phyloP scores from a whole-genome alignment of 225 moss, liverwort and hornwort species.

The Bryoerythrophyllum caledonicum region DNA sequence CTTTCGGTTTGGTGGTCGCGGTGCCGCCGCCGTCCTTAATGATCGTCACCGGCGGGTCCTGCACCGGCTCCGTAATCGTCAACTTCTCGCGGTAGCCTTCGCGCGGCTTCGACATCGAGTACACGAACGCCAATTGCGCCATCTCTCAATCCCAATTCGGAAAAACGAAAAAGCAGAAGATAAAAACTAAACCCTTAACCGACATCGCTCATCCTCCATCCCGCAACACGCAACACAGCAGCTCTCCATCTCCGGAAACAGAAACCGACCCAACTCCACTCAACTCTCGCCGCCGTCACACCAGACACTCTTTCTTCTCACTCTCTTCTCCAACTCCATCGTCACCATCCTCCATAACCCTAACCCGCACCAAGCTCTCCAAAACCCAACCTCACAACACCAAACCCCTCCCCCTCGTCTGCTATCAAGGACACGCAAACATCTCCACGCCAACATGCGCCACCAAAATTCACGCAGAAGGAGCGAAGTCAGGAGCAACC shows the following conservation, averaged over 20 bases:
- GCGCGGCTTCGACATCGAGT: slow-evolving; percentile 39
- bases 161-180: no score
- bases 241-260: not conserved
- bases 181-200: not conserved
- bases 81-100: slow-evolving; percentile 31
- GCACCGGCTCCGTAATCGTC: slow-evolving; percentile 36
- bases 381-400: slow-evolving; percentile 8
- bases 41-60: slow-evolving; percentile 22
- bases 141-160: not conserved
- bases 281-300: slow-evolving; percentile 1
- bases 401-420: not conserved
- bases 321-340: slow-evolving; percentile 45
- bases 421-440: no score
- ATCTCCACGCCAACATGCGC: not conserved
- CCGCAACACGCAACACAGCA: not conserved
- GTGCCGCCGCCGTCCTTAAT: slow-evolving; percentile 20
- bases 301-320: slow-evolving; percentile 24
- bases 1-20: slow-evolving; percentile 25
- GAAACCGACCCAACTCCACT: no score
- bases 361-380: slow-evolving; percentile 15
- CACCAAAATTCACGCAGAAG: not conserved
- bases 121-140: slow-evolving; percentile 1
- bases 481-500: not conserved
- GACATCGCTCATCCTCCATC: not conserved
- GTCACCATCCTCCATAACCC: slow-evolving; percentile 50